These are phyloP conservation scores for Sugiyamaella pinicola DNA, from an alignment of 1,139 yeast species.

Conservation along the genomic window DNA sequence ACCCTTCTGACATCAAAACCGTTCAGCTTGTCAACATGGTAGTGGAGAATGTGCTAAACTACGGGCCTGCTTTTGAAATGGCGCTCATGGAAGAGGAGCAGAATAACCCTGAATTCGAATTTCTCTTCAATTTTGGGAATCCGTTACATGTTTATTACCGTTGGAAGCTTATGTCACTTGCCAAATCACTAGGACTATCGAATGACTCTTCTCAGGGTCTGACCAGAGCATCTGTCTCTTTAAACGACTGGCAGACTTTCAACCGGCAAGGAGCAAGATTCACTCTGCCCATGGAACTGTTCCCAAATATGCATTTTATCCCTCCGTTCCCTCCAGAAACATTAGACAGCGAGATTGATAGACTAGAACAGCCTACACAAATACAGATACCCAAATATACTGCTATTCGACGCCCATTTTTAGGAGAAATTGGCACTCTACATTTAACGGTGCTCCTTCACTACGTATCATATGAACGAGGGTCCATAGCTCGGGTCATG, in stretches of 20 bases:
- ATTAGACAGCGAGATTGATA: constrained; percentile 26
- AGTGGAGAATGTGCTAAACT: constrained; percentile 31
- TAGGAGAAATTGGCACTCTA: constrained; percentile 19
- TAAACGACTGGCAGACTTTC: constrained; percentile 16
- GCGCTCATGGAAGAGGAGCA: constrained; percentile 32
- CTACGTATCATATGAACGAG: constrained; percentile 35
- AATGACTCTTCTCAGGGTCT: constrained; percentile 3
- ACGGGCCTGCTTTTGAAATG: constrained; percentile 36
- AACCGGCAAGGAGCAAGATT: constrained; percentile 11
- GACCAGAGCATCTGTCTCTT: not conserved
- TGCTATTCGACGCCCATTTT: constrained; percentile 17
- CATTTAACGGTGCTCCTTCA: constrained; percentile 34
- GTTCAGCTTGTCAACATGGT: constrained; percentile 32
- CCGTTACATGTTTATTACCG: constrained; percentile 33
- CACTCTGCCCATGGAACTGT: constrained; percentile 16
- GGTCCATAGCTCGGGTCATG: constrained; percentile 39
- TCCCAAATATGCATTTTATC: constrained; percentile 20
- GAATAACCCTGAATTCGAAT: constrained; percentile 34
- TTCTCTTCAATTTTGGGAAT: constrained; percentile 30
- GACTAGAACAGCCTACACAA: constrained; percentile 14
- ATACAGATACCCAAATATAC: not conserved
- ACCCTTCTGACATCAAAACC: constrained; percentile 21
- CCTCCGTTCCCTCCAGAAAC: constrained; percentile 26
- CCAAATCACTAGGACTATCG: constrained; percentile 7
- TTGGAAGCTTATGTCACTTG: constrained; percentile 30